Conservation (phyloP, 768 basidiomycete genomes). For the Boletus pseudo-olivaceus region DNA sequence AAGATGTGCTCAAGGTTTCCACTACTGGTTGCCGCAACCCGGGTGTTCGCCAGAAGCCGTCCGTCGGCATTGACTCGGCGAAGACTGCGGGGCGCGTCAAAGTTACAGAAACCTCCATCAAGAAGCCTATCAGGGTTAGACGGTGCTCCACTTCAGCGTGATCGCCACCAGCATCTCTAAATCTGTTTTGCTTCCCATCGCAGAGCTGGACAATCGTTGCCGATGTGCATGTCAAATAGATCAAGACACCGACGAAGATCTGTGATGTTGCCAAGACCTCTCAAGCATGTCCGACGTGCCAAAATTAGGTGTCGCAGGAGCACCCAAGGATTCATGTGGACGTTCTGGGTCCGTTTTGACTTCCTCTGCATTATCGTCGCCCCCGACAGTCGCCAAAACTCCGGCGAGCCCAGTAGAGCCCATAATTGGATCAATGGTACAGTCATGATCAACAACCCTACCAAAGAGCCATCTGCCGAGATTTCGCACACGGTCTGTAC, state of each 20-base stretch:
- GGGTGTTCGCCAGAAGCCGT: neutral
- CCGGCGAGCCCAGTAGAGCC: neutral
- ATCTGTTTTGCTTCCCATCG: constrained; percentile 3
- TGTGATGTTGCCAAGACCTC: neutral
- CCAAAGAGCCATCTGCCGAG: neutral
- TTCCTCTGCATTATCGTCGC: neutral
- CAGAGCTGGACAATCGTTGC: constrained; percentile 1
- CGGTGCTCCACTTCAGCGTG: no score
- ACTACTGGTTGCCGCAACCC: neutral
- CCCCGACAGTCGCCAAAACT: neutral
- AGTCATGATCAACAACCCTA: neutral
- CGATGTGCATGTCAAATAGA: neutral
- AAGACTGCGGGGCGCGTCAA: neutral
- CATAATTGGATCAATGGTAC: neutral
- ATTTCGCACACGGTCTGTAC: neutral
- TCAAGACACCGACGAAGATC: neutral
- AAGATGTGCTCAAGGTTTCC: neutral
- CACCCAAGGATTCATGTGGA: neutral
- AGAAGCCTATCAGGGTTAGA: neutral
- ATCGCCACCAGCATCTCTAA: neutral
- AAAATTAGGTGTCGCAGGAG: neutral
- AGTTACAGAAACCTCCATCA: neutral
- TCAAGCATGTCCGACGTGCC: neutral
- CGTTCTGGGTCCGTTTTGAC: neutral
- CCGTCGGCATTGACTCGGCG: neutral